Base-by-base conservation (phyloP, 345 rosid genomes). In the Boechera divaricarpa region DNA sequence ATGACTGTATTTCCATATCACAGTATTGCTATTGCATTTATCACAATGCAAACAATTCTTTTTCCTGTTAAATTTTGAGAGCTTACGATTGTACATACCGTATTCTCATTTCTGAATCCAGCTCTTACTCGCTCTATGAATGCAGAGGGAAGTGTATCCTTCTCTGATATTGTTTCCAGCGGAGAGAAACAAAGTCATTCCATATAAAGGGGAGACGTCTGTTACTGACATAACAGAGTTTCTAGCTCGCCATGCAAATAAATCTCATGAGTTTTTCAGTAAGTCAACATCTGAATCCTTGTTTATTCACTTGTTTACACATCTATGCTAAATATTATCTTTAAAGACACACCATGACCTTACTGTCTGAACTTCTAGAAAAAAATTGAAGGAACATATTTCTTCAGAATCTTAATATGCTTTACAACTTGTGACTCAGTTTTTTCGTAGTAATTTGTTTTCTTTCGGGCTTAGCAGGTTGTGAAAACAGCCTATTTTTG, bases 71-170 rank as follows among this genome's bases (percentile, higher is more conserved):
- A 35, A 28, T 54, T 47, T 45, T 54, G n/a, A 39, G 69, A 59
- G 69, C 26, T 51, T 42, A 15, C 38, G 42, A 45, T 21, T 57
- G 24, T 15, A 9, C 38, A 16, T n/a, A 63, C 59, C 9, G 3
- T 52, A 28, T 24, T 65, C 26, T 79, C 45, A 12, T 24, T 62
- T 74, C 35, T 44, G 51, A 52, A 24, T 73, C 15, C 51, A 41
- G 58, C 24, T 38, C 60, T 67, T 47, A 66, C 73, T 48, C 33
- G 42, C 39, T 72, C 61, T 28, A 12, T 56, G 52, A 62, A 59
- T 85, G 88, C 94, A 94, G 98, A 85, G 89, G 75, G 97, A 92
- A 77, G 85, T 86, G 57, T 94, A 85, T 88, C 98, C 98, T 59
- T 61, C 91, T 77, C 82, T 94, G 71, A 48, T 89, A 75, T 79